Conservation (phyloP, 306 rosid genomes). For the Pachyrhizus erosus region DNA sequence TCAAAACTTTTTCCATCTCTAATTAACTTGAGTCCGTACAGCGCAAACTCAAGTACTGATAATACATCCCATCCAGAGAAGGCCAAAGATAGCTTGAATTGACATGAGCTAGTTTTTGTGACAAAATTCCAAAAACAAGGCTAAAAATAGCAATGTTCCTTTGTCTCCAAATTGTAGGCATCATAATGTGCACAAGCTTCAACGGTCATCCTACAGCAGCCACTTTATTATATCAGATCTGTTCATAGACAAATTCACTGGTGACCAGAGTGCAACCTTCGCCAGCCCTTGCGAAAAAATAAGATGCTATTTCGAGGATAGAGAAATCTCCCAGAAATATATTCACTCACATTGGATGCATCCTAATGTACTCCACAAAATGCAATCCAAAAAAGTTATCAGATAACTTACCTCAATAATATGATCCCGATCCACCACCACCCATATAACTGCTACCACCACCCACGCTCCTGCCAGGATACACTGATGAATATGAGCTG, state of each 20-base stretch:
- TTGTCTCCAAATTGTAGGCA: slow-evolving; percentile 68
- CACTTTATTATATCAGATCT: slow-evolving; percentile 73
- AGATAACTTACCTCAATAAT: slow-evolving; percentile 79
- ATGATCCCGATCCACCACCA: slow-evolving; percentile 85
- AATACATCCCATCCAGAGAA: slow-evolving; percentile 46
- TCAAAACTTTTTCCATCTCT: slow-evolving; percentile 59
- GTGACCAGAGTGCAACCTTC: slow-evolving; percentile 74
- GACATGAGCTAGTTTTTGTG: slow-evolving; percentile 40
- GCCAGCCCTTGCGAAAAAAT: slow-evolving; percentile 61
- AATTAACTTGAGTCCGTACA: slow-evolving; percentile 64
- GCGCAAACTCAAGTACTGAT: slow-evolving; percentile 52
- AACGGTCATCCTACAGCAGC: slow-evolving; percentile 79
- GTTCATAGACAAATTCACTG: slow-evolving; percentile 83
- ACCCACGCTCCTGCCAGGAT: slow-evolving; percentile 79
- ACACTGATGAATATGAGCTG: slow-evolving; percentile 87
- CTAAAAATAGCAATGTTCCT: slow-evolving; percentile 50
- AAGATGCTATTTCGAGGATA: slow-evolving; percentile 56
- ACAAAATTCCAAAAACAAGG: slow-evolving; percentile 42
- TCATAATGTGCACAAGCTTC: slow-evolving; percentile 69
- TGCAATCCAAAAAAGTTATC: slow-evolving; percentile 12
- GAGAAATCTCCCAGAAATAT: slow-evolving; percentile 46
- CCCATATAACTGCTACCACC: slow-evolving; percentile 93
- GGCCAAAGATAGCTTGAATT: slow-evolving; percentile 53
- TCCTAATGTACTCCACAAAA: slow-evolving; percentile 19
- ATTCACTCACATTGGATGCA: slow-evolving; percentile 12